A percentile compares a stretch with the other conserved stretches of the same genome.
These are phyloP conservation scores for Tetradesmus lagerheimii DNA, from an alignment of 139 green algal species.

Conservation along the genomic window DNA sequence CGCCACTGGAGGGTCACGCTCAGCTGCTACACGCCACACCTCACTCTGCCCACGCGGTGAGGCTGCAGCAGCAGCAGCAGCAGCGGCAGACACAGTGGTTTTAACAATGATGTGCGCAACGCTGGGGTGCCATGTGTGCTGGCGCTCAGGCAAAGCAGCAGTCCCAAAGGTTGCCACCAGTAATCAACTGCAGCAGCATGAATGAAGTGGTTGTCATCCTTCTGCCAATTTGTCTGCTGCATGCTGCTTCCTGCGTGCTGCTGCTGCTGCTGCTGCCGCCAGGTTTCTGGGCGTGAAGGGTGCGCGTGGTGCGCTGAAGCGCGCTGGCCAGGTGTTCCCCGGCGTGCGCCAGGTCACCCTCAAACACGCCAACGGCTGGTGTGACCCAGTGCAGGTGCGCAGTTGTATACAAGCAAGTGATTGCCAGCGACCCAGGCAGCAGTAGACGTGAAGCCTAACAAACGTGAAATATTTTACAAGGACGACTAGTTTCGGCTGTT, in stretches of 20 bases:
- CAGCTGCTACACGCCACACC: conserved; percentile 7
- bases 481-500: too few relatives aligned
- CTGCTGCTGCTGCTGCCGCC: neutral
- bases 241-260: neutral
- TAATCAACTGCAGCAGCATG: too few relatives aligned
- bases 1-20: conserved; percentile 15
- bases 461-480: too few relatives aligned
- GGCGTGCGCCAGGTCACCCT: neutral
- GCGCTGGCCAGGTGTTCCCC: conserved; percentile 1
- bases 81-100: neutral
- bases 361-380: conserved; percentile 30
- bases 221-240: neutral
- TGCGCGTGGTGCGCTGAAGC: neutral
- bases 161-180: neutral
- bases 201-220: too few relatives aligned
- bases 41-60: conserved; percentile 23
- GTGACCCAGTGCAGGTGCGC: conserved; percentile 46
- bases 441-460: too few relatives aligned
- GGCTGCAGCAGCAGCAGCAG: neutral
- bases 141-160: neutral
- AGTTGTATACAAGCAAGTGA: too few relatives aligned
- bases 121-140: neutral
- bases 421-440: too few relatives aligned
- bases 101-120: neutral
- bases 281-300: conserved; percentile 8